Percentiles rank a stretch among this genome's conserved stretches.
Evolutionary conservation across 2,329 filamentous ascomycete species (phyloP).

Genomic region (Ilyonectria destructans): DNA sequence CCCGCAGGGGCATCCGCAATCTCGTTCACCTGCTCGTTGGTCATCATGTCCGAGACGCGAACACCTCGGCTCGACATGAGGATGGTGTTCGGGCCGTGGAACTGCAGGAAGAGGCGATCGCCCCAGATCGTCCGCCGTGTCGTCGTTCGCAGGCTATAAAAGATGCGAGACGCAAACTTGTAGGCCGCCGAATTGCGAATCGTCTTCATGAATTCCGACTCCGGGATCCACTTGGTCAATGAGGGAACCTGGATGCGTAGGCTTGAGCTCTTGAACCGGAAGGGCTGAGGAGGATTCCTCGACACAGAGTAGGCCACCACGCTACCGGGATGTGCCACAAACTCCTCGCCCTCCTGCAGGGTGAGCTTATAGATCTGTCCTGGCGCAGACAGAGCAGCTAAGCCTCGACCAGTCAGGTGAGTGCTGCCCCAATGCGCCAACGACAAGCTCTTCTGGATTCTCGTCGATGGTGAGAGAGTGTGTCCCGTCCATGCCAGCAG

Average conservation of each 20-base stretch:
- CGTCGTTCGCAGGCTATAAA: slow-evolving; percentile 83
- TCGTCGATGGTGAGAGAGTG: slow-evolving; percentile 82
- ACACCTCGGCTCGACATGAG: slow-evolving; percentile 91
- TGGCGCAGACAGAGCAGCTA: slow-evolving; percentile 87
- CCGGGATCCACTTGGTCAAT: slow-evolving; percentile 75
- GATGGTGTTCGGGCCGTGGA: slow-evolving; percentile 88
- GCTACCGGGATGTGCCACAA: slow-evolving; percentile 92
- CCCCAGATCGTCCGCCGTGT: slow-evolving; percentile 91
- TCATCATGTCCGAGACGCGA: slow-evolving; percentile 84
- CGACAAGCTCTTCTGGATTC: slow-evolving; percentile 81
- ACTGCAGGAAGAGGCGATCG: slow-evolving; percentile 91
- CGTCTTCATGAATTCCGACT: slow-evolving; percentile 80
- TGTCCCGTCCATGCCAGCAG: slow-evolving; percentile 98
- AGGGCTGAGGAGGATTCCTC: slow-evolving; percentile 82
- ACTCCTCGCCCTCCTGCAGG: slow-evolving; percentile 87
- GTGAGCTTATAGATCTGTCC: slow-evolving; percentile 92
- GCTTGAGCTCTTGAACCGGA: slow-evolving; percentile 86
- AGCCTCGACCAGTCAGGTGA: slow-evolving; percentile 87
- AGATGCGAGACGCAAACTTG: slow-evolving; percentile 75
- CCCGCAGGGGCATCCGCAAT: slow-evolving; percentile 88
- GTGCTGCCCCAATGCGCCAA: slow-evolving; percentile 94
- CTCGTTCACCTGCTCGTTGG: slow-evolving; percentile 87
- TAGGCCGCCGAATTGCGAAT: slow-evolving; percentile 83
- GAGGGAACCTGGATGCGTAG: slow-evolving; percentile 86
- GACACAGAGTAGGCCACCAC: slow-evolving; percentile 91